Percentiles rank a stretch among this genome's conserved stretches.
These are phyloP conservation scores for Stygiomarasmius scandens DNA, from an alignment of 1,284 basidiomycete genomes.

Conservation along the genomic window DNA sequence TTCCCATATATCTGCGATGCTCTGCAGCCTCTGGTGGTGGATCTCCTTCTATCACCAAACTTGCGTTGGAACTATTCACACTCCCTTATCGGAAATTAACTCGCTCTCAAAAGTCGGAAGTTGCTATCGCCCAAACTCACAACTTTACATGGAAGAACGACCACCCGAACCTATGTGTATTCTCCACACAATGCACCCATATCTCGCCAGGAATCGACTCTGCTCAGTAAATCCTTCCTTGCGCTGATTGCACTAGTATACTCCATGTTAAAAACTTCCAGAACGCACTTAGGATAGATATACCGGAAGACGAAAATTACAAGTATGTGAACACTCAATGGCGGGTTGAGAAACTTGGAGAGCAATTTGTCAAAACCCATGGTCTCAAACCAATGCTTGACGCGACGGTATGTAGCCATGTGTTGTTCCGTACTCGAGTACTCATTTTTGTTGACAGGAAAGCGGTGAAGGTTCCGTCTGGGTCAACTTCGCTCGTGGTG, in stretches of 20 bases:
- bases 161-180: too few species aligned
- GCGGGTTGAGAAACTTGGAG: background rate
- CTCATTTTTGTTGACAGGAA: too few species aligned
- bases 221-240: background rate
- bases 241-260: background rate
- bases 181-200: too few species aligned
- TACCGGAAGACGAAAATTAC: background rate
- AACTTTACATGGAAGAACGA: too few species aligned
- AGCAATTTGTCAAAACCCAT: background rate
- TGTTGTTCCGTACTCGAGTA: too few species aligned
- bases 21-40: constrained; percentile 8
- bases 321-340: background rate
- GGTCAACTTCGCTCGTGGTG: constrained; percentile 27
- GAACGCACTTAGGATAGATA: background rate
- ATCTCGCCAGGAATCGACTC: too few species aligned
- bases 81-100: background rate
- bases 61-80: background rate
- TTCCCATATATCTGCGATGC: constrained; percentile 5
- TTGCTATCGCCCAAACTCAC: constrained; percentile 5
- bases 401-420: too few species aligned
- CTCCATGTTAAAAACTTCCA: background rate
- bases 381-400: background rate
- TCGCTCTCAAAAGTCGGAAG: background rate
- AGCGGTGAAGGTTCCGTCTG: background rate
- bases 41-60: background rate